Evolutionary conservation across 495 filamentous ascomycete species (phyloP).

Genomic region (Aspergillus olivimuriae): DNA sequence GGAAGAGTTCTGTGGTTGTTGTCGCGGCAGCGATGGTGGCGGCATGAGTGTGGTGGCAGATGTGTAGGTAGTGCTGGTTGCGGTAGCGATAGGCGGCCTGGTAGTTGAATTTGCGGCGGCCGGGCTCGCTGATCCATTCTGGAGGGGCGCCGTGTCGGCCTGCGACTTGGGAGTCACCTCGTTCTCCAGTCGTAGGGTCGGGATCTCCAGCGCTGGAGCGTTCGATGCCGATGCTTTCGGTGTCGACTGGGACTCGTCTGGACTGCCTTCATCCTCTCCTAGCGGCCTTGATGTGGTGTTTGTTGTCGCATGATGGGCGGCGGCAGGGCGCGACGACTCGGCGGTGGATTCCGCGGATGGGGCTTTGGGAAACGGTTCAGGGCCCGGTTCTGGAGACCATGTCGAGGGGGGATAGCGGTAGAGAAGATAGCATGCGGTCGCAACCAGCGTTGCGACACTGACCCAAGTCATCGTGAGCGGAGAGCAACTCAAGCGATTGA

Average conservation of each 20-base stretch:
- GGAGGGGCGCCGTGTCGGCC: not conserved
- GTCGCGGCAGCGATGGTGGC: constrained; percentile 8
- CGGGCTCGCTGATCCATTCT: constrained; percentile 3
- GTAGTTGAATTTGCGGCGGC: constrained; percentile 6
- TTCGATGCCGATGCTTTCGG: constrained; percentile 39
- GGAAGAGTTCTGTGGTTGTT: constrained; percentile 17
- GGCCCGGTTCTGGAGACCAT: constrained; percentile 16
- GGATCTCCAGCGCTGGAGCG: constrained; percentile 25
- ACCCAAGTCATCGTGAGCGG: constrained; percentile 32
- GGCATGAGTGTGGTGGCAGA: not conserved
- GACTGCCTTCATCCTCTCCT: constrained; percentile 8
- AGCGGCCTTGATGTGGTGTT: not conserved
- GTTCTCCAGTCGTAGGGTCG: constrained; percentile 26
- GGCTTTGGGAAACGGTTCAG: constrained; percentile 1
- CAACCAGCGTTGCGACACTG: constrained; percentile 27
- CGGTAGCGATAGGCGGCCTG: constrained; percentile 11
- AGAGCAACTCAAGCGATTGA: too few species aligned
- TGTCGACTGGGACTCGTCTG: constrained; percentile 37
- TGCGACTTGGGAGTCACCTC: constrained; percentile 1
- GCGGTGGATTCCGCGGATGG: constrained; percentile 19
- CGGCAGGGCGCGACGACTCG: constrained; percentile 2
- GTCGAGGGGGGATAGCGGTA: constrained; percentile 26
- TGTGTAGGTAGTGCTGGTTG: not conserved
- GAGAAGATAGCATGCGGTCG: constrained; percentile 27
- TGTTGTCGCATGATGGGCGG: constrained; percentile 8